Evolutionary conservation across 768 basidiomycete species (phyloP), one percentile per base, ranked within the genome.

Genomic region (Tricholoma furcatifolium): DNA sequence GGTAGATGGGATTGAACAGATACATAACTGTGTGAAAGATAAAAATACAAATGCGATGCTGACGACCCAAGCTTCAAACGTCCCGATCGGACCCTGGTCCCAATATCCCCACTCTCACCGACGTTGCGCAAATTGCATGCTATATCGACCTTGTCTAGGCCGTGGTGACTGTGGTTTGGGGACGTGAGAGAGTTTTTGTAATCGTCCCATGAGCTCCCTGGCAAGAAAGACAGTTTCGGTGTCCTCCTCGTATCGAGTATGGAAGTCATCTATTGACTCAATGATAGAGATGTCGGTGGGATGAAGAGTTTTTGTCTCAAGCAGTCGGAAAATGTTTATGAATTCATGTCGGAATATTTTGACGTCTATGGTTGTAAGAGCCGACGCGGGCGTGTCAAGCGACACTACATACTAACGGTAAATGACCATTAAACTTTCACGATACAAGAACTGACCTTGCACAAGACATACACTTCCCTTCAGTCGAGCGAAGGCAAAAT

Each of bases 301-400:
- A 55, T 84, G 78, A 11, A 82, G 56, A 2, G 75, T 76, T 40
- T 65, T 65, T 41, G 65, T 65, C 59, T 79, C 73, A 8, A 69
- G 65, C 51, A 81, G 77, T 35, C 83, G 81, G 60, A 85, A 85
- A 47, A 85, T 85, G 57, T 79, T 79, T 64, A 80, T 79, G 57
- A 84, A 83, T 65, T 85, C 83, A 61, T 85, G 82, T 53, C 72
- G 74, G 63, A 80, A 82, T 41, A 81, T 71, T 62, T 79, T 79
- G n/a, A 79, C 74, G 46, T 80, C 75, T 34, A 79, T 68, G 8
- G 76, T 67, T 12, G 73, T 72, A 39, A 79, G 63, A 21, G 77
- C 68, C 2, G 78, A 76, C n/a, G 65, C 57, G n/a, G 76, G 72
- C 0, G 73, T 73, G 35, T 65, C 67, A 24, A 62, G 54, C 3